Conservation (phyloP, 352 stramenopile genomes). For the Phytophthora boehmeriae region DNA sequence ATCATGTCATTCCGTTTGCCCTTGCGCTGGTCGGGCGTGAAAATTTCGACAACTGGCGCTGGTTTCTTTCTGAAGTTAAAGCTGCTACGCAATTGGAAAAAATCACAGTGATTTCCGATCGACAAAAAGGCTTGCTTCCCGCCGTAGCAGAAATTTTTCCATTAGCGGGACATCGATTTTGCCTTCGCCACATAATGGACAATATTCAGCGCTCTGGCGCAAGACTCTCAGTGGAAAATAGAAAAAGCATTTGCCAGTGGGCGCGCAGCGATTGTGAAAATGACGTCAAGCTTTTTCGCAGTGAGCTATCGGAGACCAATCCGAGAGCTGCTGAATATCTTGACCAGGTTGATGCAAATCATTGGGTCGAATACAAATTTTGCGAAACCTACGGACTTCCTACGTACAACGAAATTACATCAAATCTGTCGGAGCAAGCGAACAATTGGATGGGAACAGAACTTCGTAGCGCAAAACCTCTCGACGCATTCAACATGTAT, state of each 20-base stretch:
- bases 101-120: neutral
- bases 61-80: no score
- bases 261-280: neutral
- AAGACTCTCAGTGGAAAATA: neutral
- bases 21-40: slow-evolving; percentile 19
- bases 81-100: neutral
- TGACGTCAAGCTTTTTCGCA: neutral
- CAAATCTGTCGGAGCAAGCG: slow-evolving; percentile 26
- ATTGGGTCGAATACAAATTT: no score
- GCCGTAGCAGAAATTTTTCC: neutral
- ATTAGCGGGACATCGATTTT: neutral
- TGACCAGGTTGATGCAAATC: no score
- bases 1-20: slow-evolving; percentile 28
- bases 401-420: slow-evolving; percentile 19
- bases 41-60: slow-evolving; percentile 31
- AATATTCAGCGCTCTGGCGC: neutral
- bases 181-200: neutral
- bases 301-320: neutral
- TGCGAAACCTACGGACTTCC: slow-evolving; percentile 9
- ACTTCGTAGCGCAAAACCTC: slow-evolving; percentile 15
- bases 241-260: neutral
- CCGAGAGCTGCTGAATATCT: neutral
- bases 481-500: slow-evolving; percentile 20
- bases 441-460: slow-evolving; percentile 32
- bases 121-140: neutral